A percentile compares a stretch with the other conserved stretches of the same genome.
phyloP scores from a whole-genome alignment of 177 flowering plant genomes.

The Vitis hybrid region DNA sequence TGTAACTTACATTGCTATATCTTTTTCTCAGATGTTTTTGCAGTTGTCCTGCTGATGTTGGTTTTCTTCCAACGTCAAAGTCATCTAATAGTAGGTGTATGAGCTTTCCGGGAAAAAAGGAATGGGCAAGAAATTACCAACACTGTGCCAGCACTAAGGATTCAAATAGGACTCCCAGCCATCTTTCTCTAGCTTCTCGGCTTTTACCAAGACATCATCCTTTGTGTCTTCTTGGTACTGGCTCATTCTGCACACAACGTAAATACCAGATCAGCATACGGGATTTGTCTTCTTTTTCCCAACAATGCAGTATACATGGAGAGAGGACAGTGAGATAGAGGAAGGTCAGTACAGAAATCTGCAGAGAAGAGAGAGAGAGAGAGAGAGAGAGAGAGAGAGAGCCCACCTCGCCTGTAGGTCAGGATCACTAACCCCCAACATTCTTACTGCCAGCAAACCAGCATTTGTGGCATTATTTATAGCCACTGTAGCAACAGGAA shows the following conservation, averaged over 20 bases:
- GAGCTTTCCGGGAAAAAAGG: too few relatives aligned
- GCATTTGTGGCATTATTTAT: conserved; percentile 70
- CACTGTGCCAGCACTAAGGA: conserved; percentile 15
- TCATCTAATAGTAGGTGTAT: too few relatives aligned
- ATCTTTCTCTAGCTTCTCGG: conserved; percentile 58
- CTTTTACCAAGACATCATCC: conserved; percentile 66
- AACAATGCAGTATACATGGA: too few relatives aligned
- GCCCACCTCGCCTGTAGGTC: conserved; percentile 63
- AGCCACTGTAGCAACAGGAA: conserved; percentile 95
- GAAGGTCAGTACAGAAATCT: too few relatives aligned
- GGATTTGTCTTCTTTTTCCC: too few relatives aligned
- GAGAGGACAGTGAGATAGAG: too few relatives aligned
- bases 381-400: conserved; percentile 15
- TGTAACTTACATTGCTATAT: too few relatives aligned
- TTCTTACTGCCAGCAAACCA: conserved; percentile 73
- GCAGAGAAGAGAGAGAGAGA: conserved; percentile 11
- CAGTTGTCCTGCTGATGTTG: too few relatives aligned
- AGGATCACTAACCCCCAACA: conserved; percentile 55
- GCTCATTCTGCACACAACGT: conserved; percentile 47
- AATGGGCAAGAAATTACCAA: neutral
- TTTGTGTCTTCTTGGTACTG: conserved; percentile 73
- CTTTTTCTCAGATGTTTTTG: too few relatives aligned
- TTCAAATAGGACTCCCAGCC: conserved; percentile 80
- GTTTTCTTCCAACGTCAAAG: too few relatives aligned
- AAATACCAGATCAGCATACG: neutral